phyloP scores from a whole-genome alignment of 768 basidiomycete species.

The Phanerochaete sordida region DNA sequence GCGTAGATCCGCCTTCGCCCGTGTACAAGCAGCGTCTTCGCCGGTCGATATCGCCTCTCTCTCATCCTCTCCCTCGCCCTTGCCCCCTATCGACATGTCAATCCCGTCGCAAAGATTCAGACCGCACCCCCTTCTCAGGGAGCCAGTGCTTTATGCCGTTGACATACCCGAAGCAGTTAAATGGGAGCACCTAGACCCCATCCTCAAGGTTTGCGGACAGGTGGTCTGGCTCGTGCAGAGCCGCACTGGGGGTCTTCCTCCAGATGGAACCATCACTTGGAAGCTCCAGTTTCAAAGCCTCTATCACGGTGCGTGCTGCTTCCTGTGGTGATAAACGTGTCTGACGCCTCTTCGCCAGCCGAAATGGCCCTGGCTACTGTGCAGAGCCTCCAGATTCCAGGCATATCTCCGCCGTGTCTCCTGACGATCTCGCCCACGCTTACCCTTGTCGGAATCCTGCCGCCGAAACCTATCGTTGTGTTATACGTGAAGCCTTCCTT shows the following conservation, averaged over 20 bases:
- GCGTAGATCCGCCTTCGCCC: too few relatives aligned
- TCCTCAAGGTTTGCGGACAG: not conserved
- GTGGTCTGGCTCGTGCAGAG: not conserved
- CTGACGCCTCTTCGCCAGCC: not conserved
- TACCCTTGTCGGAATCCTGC: not conserved
- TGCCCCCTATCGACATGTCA: not conserved
- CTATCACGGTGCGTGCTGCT: not conserved
- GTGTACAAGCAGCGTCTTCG: not conserved
- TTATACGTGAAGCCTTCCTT: not conserved
- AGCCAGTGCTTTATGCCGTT: not conserved
- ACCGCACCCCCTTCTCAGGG: not conserved
- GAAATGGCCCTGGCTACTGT: constrained; percentile 11
- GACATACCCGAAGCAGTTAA: not conserved
- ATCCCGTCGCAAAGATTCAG: not conserved
- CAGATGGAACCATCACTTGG: not conserved
- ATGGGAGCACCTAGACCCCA: not conserved
- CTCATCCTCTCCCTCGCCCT: not conserved
- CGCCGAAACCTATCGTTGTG: not conserved
- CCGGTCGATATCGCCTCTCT: not conserved
- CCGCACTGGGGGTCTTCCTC: not conserved
- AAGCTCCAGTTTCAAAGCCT: not conserved
- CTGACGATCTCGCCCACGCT: constrained; percentile 4
- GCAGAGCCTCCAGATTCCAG: not conserved
- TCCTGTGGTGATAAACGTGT: not conserved
- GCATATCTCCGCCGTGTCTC: not conserved